A percentile compares a stretch with the other conserved stretches of the same genome.
These are phyloP conservation scores for Aurifilum marmelostoma DNA, from an alignment of 2,329 filamentous ascomycete genomes.

Conservation along the genomic window DNA sequence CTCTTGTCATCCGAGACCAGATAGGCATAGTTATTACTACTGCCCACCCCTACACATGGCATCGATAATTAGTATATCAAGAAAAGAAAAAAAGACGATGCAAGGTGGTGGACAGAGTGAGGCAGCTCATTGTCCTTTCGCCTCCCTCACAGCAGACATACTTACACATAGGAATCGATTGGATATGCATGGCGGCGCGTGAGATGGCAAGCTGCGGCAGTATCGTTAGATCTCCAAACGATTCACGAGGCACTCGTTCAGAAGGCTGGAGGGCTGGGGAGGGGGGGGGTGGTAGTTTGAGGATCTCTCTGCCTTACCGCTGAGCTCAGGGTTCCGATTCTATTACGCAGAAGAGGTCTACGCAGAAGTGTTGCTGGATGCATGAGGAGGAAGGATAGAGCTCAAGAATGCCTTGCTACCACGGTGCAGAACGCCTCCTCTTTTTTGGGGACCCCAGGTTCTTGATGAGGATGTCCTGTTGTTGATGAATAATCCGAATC, in stretches of 20 bases:
- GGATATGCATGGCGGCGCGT: slow-evolving; percentile 78
- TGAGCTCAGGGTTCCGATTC: slow-evolving; percentile 36
- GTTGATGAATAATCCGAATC: slow-evolving; percentile 27
- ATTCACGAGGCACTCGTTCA: not conserved
- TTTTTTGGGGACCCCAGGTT: slow-evolving; percentile 3
- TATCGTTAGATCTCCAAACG: slow-evolving; percentile 1
- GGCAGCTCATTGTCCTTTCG: not conserved
- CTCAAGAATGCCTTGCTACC: not conserved
- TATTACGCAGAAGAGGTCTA: slow-evolving; percentile 40
- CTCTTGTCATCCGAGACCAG: slow-evolving; percentile 78
- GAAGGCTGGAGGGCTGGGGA: too few species aligned
- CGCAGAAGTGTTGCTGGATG: slow-evolving; percentile 47
- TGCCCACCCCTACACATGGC: slow-evolving; percentile 66
- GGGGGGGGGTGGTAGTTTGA: not conserved
- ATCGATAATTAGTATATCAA: not conserved
- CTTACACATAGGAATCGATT: slow-evolving; percentile 84
- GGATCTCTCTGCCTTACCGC: slow-evolving; percentile 34
- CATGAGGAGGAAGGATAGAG: slow-evolving; percentile 39
- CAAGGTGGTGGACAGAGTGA: not conserved
- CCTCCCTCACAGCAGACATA: slow-evolving; percentile 42
- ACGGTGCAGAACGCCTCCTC: slow-evolving; percentile 19
- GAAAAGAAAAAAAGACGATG: not conserved
- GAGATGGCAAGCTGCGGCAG: slow-evolving; percentile 37
- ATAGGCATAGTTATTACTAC: slow-evolving; percentile 83
- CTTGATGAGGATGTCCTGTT: not conserved